Conservation (phyloP, 78 protist genomes). For the Planoprotostelium fungivorum region DNA sequence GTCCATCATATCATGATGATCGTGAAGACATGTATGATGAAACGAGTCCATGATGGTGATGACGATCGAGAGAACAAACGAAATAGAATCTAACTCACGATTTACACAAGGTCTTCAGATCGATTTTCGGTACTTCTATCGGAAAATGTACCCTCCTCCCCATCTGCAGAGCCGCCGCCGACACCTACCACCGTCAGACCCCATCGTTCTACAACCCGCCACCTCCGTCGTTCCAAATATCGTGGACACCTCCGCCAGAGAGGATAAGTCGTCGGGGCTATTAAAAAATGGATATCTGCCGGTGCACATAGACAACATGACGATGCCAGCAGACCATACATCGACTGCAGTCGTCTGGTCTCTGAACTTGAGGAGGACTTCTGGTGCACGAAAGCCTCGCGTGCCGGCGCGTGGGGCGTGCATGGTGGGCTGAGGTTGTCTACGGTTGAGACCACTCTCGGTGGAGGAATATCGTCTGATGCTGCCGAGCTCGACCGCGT, state of each 20-base stretch:
- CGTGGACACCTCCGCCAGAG: constrained; percentile 30
- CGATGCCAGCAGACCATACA: constrained; percentile 77
- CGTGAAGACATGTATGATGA: too few relatives aligned
- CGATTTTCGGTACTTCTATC: neutral
- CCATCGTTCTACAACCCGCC: too few relatives aligned
- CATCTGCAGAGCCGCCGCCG: neutral
- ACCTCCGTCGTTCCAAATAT: constrained; percentile 44
- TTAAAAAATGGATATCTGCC: constrained; percentile 64
- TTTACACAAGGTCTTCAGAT: constrained; percentile 6
- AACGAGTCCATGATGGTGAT: too few relatives aligned
- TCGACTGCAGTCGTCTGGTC: constrained; percentile 70
- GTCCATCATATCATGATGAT: too few relatives aligned
- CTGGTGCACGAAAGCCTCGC: constrained; percentile 80
- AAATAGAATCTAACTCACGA: constrained; percentile 12
- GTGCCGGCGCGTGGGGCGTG: constrained; percentile 78
- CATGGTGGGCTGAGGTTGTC: neutral
- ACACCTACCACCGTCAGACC: too few relatives aligned
- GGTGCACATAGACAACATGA: constrained; percentile 39
- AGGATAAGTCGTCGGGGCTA: constrained; percentile 51
- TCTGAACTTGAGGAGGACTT: constrained; percentile 51
- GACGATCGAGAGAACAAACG: too few relatives aligned
- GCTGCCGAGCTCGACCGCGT: neutral
- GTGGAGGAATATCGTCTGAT: neutral
- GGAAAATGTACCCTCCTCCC: neutral
- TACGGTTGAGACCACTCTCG: neutral